A percentile compares a stretch with the other conserved stretches of the same genome.
Conservation (phyloP, 768 basidiomycete genomes). For the Leccinum ochraceum region DNA sequence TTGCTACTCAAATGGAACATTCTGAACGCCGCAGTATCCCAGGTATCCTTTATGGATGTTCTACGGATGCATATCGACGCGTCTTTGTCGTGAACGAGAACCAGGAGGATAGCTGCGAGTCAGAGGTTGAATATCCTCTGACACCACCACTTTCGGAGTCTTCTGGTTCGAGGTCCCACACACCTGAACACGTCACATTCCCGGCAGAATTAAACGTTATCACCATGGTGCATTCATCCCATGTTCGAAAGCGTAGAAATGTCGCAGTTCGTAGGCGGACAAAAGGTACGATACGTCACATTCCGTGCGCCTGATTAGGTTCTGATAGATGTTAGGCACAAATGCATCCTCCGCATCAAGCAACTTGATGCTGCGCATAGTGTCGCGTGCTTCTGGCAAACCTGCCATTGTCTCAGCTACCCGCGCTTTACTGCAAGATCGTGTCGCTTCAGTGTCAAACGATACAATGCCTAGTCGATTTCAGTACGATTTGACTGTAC, state of each 20-base stretch:
- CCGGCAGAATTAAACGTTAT: constrained; percentile 19
- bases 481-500: constrained; percentile 41
- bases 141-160: constrained; percentile 80
- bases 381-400: constrained; percentile 63
- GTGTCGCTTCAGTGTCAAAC: constrained; percentile 4
- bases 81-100: constrained; percentile 30
- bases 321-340: constrained; percentile 17
- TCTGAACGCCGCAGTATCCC: constrained; percentile 8
- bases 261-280: constrained; percentile 27
- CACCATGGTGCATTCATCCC: constrained; percentile 20
- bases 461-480: not conserved
- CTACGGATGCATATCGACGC: constrained; percentile 43
- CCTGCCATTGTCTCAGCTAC: constrained; percentile 61
- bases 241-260: constrained; percentile 24
- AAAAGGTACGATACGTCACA: constrained; percentile 25
- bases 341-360: constrained; percentile 10
- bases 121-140: constrained; percentile 67
- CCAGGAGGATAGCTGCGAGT: constrained; percentile 42
- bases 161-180: constrained; percentile 63
- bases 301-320: not conserved
- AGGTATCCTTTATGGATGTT: constrained; percentile 46
- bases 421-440: constrained; percentile 41
- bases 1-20: not conserved
- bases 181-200: constrained; percentile 42
- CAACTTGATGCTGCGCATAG: constrained; percentile 52